phyloP scores from a whole-genome alignment of 2,329 filamentous ascomycete species.

The Monilinia fructicola region DNA sequence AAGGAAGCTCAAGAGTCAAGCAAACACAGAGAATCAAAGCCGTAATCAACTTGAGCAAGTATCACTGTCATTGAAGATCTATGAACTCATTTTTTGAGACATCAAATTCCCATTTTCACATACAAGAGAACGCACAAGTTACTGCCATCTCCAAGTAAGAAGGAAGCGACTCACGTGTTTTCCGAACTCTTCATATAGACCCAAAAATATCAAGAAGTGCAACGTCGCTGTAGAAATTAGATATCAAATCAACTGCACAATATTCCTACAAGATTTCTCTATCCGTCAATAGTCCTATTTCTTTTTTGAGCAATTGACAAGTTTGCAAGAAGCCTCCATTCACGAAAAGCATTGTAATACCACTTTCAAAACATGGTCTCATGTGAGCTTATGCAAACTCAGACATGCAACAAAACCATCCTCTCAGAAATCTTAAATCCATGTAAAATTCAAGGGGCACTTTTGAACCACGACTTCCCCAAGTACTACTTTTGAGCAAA shows the following conservation, averaged over 20 bases:
- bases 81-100: too few relatives aligned
- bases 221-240: not conserved
- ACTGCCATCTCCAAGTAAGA: not conserved
- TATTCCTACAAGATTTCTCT: not conserved
- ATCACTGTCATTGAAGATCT: not conserved
- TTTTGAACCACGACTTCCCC: not conserved
- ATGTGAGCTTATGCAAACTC: not conserved
- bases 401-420: not conserved
- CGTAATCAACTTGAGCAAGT: not conserved
- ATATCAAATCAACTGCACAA: not conserved
- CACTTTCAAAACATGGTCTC: not conserved
- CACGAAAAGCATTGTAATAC: not conserved
- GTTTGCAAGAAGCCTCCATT: not conserved
- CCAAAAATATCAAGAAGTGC: not conserved
- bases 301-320: not conserved
- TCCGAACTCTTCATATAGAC: not conserved
- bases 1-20: not conserved
- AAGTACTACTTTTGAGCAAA: not conserved
- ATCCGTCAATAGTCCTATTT: not conserved
- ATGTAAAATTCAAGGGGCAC: not conserved
- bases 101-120: too few relatives aligned
- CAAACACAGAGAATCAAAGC: not conserved
- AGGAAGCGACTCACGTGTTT: not conserved
- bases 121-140: not conserved
- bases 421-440: too few relatives aligned